These are phyloP conservation scores for Apiospora sp. DNA, from an alignment of 2,329 filamentous ascomycete species.

Conservation along the genomic window DNA sequence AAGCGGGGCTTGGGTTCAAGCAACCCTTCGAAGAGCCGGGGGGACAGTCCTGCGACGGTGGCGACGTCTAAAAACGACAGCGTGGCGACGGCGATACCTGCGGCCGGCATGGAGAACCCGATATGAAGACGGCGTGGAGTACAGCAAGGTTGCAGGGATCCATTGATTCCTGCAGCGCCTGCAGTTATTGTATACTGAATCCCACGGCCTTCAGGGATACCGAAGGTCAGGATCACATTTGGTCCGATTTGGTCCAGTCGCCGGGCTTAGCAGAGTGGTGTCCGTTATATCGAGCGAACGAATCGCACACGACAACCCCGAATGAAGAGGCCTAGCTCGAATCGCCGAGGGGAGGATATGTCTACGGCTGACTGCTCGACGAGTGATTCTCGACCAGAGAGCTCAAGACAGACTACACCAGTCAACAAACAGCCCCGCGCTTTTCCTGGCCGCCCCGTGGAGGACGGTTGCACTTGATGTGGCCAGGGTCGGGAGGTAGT, in stretches of 20 bases:
- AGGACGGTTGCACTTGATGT: neutral
- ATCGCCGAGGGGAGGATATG: neutral
- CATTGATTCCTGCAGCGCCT: neutral
- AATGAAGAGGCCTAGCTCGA: neutral
- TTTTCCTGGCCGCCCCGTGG: neutral
- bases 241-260: neutral
- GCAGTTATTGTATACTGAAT: neutral
- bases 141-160: neutral
- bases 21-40: conserved; percentile 28
- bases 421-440: neutral
- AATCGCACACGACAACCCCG: neutral
- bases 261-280: neutral
- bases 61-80: conserved; percentile 33
- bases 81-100: conserved; percentile 33
- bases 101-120: conserved; percentile 36
- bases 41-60: conserved; percentile 31
- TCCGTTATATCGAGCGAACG: neutral
- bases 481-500: neutral
- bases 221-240: neutral
- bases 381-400: neutral
- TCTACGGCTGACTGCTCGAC: neutral
- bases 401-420: neutral
- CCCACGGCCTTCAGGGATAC: no score
- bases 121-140: conserved; percentile 28
- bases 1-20: conserved; percentile 68